A percentile compares a stretch with the other conserved stretches of the same genome.
Evolutionary conservation across 169 alveolate genomes (phyloP).

Genomic region (Toxoplasma gondii): DNA sequence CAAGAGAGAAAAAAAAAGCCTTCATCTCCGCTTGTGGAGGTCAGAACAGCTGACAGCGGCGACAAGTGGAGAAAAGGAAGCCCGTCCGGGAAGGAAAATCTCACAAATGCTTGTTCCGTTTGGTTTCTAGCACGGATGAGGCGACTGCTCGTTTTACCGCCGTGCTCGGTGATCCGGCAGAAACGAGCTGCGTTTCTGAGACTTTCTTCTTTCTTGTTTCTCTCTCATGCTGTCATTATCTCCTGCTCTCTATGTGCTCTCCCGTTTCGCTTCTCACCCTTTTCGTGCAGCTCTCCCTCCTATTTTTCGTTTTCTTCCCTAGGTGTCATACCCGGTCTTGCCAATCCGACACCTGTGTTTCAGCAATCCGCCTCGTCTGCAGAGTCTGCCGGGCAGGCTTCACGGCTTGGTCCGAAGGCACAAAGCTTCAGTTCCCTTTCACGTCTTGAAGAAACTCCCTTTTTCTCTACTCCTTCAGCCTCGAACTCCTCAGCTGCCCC

Average conservation of each 20-base stretch:
- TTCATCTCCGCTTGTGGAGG: too few relatives aligned
- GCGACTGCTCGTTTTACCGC: too few relatives aligned
- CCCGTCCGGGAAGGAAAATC: too few relatives aligned
- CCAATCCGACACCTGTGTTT: neutral
- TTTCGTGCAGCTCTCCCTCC: neutral
- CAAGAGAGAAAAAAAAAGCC: too few relatives aligned
- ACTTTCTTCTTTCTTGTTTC: too few relatives aligned
- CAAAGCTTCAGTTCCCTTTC: neutral
- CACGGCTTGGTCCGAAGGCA: neutral
- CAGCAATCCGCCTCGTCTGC: neutral
- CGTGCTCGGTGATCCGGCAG: too few relatives aligned
- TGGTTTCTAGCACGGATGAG: too few relatives aligned
- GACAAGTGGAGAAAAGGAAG: too few relatives aligned
- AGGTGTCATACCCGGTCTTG: neutral
- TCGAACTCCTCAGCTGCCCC: neutral
- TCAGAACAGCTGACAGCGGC: too few relatives aligned
- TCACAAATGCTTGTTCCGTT: too few relatives aligned
- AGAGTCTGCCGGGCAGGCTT: neutral
- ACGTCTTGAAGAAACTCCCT: neutral
- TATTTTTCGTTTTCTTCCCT: neutral
- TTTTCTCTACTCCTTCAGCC: neutral
- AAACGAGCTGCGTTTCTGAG: too few relatives aligned
- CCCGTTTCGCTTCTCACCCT: neutral
- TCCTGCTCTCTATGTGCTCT: neutral
- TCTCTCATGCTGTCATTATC: neutral